Percentiles rank a stretch among this genome's conserved stretches.
Evolutionary conservation across 2,329 filamentous ascomycete species (phyloP).

Genomic region (Hawksworthiomyces lignivorus): DNA sequence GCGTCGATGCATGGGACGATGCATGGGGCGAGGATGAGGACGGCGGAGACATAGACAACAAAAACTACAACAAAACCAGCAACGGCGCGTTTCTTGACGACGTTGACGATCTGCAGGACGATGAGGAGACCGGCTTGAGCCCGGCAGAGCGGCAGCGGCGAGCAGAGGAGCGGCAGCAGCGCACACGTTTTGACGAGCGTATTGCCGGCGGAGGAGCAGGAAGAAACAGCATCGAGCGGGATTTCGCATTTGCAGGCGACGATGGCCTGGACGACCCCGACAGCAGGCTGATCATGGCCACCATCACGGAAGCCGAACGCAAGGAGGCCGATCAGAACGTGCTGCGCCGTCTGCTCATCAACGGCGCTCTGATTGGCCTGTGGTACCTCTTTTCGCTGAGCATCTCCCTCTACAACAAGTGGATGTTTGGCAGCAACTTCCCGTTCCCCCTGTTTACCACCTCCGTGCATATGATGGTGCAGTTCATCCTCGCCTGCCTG

Average conservation of each 20-base stretch:
- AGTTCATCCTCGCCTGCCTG: constrained; percentile 70
- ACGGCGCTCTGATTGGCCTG: constrained; percentile 70
- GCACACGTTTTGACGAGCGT: constrained; percentile 62
- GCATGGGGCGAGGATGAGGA: constrained; percentile 81
- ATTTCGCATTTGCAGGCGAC: background rate
- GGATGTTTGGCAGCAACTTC: constrained; percentile 97
- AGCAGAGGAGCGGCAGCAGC: constrained; percentile 57
- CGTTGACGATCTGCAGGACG: constrained; percentile 69
- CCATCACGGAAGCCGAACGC: constrained; percentile 62
- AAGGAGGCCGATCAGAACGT: constrained; percentile 70
- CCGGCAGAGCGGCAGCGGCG: constrained; percentile 62
- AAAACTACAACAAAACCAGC: constrained; percentile 59
- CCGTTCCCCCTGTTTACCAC: constrained; percentile 94
- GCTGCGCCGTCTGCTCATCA: constrained; percentile 60
- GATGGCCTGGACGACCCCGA: background rate
- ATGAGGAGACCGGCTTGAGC: constrained; percentile 85
- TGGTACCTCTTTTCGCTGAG: constrained; percentile 92
- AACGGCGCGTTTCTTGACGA: constrained; percentile 38
- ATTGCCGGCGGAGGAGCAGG: too few species aligned
- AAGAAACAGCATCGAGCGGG: too few species aligned
- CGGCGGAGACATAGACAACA: constrained; percentile 69
- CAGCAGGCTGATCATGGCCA: background rate
- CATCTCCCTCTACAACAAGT: constrained; percentile 97
- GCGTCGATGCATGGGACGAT: constrained; percentile 62
- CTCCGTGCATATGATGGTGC: constrained; percentile 89